phyloP scores from a whole-genome alignment of 371 early-diverging fungal genomes.

The Mucor velutinosus region DNA sequence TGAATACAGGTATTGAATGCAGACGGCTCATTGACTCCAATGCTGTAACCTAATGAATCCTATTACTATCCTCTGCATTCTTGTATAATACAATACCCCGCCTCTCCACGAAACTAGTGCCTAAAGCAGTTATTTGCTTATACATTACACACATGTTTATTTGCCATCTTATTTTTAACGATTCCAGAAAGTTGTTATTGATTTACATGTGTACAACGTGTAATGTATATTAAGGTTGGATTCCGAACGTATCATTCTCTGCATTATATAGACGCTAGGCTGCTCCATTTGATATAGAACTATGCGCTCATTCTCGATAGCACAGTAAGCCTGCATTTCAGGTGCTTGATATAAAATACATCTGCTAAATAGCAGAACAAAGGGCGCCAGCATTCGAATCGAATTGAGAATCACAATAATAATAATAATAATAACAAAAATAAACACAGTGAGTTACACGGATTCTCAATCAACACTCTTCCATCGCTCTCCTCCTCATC shows the following conservation, averaged over 20 bases:
- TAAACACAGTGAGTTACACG: not conserved
- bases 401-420: not conserved
- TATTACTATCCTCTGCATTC: not conserved
- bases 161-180: not conserved
- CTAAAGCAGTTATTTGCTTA: not conserved
- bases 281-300: not conserved
- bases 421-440: not conserved
- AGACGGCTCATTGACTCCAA: not conserved
- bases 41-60: not conserved
- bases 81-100: not conserved
- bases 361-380: not conserved
- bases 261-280: not conserved
- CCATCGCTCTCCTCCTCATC: not conserved
- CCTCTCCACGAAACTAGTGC: not conserved
- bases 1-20: not conserved
- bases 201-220: not conserved
- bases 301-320: not conserved
- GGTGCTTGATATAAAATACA: not conserved
- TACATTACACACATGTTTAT: not conserved
- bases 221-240: not conserved
- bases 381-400: not conserved
- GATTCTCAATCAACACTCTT: not conserved
- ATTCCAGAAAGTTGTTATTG: constrained; percentile 1
- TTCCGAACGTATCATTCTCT: not conserved
- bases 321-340: not conserved